These are phyloP conservation scores for Talaromyces liani DNA, from an alignment of 495 filamentous ascomycete species.

Conservation along the genomic window DNA sequence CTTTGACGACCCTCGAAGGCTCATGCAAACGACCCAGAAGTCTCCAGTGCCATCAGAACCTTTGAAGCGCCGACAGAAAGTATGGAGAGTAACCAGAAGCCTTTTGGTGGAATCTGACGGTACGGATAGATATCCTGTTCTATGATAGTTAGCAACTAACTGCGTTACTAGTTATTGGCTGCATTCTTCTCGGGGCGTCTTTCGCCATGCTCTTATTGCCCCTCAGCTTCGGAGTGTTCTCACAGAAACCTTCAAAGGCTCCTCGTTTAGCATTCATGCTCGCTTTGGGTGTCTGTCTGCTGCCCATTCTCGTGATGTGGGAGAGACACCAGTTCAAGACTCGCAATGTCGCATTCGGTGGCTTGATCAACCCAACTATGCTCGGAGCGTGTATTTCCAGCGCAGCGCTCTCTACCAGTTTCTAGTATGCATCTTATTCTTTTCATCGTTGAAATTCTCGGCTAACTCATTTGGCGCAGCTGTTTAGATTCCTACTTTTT, in stretches of 20 bases:
- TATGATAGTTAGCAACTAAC: not conserved
- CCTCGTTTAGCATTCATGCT: slow-evolving; percentile 18
- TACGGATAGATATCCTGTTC: not conserved
- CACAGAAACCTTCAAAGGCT: slow-evolving; percentile 34
- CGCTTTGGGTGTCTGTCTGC: slow-evolving; percentile 45
- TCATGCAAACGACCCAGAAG: not conserved
- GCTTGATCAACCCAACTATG: slow-evolving; percentile 54
- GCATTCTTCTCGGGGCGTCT: slow-evolving; percentile 45
- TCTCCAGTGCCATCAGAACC: not conserved
- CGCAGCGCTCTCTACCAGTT: slow-evolving; percentile 47
- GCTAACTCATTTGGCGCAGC: not conserved
- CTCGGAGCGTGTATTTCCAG: slow-evolving; percentile 51
- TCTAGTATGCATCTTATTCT: slow-evolving; percentile 29
- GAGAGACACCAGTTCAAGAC: slow-evolving; percentile 45
- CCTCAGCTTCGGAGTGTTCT: slow-evolving; percentile 40
- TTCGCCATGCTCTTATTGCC: slow-evolving; percentile 51
- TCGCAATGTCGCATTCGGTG: slow-evolving; percentile 45
- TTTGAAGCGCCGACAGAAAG: not conserved
- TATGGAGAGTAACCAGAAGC: not conserved
- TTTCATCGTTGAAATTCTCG: too few species aligned
- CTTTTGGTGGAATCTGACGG: slow-evolving; percentile 6
- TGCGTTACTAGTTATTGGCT: slow-evolving; percentile 26
- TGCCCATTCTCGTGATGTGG: slow-evolving; percentile 46
- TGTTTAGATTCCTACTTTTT: slow-evolving; percentile 57
- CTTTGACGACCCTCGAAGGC: not conserved